Base-by-base conservation (phyloP, 2,329 filamentous ascomycete species). In the Colletotrichum cuscutae region DNA sequence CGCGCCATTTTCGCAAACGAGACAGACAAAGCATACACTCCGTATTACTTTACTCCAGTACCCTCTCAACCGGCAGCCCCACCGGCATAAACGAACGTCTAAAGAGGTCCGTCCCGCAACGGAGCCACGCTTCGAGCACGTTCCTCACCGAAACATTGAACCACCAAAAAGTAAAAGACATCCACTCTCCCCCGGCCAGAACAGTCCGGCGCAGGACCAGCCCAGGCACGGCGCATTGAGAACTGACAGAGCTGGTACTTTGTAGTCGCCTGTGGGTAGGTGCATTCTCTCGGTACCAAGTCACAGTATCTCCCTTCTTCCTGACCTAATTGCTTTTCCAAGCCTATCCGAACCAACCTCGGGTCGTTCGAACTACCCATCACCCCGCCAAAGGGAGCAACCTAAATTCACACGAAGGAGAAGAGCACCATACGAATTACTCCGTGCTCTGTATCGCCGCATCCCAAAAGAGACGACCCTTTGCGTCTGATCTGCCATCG, bases 91-190 rank as follows among this genome's bases (percentile, higher is more conserved):
- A 72, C 69, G 52, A 54, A 68, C 53, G 24, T 32, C 35, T 37
- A 56, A n/a, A 62, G 28, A 69, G 65, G 65, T 49, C 61, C 71
- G 67, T 66, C 56, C 71, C 71, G 61, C 60, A 71, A 71, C 71
- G 71, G 71, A 73, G 60, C 53, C 69, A 68, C 64, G 58, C 58
- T 32, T 49, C 15, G 15, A 69, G 69, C 69, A 72, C 69, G 69
- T 72, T 59, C 59, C 69, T 72, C 65, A 59, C 65, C 69, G 59
- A 72, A 58, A 63, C 58, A 63, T 49, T 53, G 37, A 68, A 57
- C 57, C 35, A 52, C 52, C 59, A 61, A 35, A 66, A 59, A 62
- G 52, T 26, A 49, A 11, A 4, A 26, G 24, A 61, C 22, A 49
- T 49, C 59, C 59, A 62, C 59, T 62, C 59, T 62, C 30, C 30